phyloP scores from a whole-genome alignment of 2,329 filamentous ascomycete species.

The Ophiostoma sp. region DNA sequence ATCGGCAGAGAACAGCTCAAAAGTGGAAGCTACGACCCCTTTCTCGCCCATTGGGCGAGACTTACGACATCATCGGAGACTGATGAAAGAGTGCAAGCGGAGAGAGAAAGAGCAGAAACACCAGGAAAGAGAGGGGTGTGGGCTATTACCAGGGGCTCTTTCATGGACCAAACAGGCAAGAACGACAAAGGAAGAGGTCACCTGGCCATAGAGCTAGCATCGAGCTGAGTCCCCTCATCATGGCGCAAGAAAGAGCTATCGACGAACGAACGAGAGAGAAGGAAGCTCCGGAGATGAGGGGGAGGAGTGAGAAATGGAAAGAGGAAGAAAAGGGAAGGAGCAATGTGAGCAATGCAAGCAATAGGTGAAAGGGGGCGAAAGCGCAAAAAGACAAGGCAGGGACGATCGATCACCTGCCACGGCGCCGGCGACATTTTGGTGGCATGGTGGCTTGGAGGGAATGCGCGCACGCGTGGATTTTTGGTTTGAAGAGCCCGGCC shows the following conservation, averaged over 20 bases:
- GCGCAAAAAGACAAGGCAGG: not conserved
- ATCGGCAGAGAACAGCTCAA: not conserved
- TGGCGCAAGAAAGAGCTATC: not conserved
- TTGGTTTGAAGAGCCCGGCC: not conserved
- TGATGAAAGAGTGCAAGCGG: not conserved
- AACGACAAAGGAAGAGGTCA: slow-evolving; percentile 13
- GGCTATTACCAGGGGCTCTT: not conserved
- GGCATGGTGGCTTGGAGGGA: not conserved
- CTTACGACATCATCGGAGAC: slow-evolving; percentile 15
- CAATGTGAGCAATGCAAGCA: not conserved
- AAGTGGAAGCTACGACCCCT: not conserved
- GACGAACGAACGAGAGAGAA: not conserved
- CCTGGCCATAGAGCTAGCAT: slow-evolving; percentile 14
- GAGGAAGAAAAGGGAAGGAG: not conserved
- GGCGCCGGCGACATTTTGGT: slow-evolving; percentile 14
- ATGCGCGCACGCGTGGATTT: not conserved
- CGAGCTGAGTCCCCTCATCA: not conserved
- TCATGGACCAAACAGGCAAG: not conserved
- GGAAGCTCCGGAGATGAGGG: not conserved
- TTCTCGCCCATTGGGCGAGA: slow-evolving; percentile 7
- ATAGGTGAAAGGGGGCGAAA: not conserved
- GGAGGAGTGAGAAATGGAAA: not conserved
- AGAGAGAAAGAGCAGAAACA: not conserved
- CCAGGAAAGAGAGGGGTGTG: not conserved
- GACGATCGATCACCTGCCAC: slow-evolving; percentile 19